Base-by-base conservation (phyloP, 495 filamentous ascomycete species). In the Rhypophila decipiens region DNA sequence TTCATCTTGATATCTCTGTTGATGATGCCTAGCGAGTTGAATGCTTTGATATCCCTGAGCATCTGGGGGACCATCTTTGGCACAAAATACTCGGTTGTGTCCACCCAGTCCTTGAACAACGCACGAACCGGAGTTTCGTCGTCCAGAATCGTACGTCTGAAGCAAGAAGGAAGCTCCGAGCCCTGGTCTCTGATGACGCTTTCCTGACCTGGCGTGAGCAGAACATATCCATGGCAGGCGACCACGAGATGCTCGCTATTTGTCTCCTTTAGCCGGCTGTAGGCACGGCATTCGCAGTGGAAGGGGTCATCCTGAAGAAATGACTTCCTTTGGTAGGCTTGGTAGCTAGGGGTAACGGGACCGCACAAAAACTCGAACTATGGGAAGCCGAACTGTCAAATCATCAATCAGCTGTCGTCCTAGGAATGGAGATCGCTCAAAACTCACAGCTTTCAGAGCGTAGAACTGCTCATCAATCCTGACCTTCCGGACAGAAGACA, bases 191-290 rank as follows among this genome's bases (percentile, higher is more conserved):
- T 7, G 13, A 31, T 33, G 2, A 29, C 24, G 2, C 20, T 3
- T 29, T 44, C 42, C 24, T 44, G 42, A 9, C 19, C 24, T 29
- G 31, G 24, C 10, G 31, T 29, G 8, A 44, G 19, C n/a, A 44
- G 29, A 5, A 44, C 42, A n/a, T 44, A 44, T 8, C 42, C 42
- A 23, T 33, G 35, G n/a, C 42, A 44, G 20, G n/a, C 12, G 5
- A 44, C n/a, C 5, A 21, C 24, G 5, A 44, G 24, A 17, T 44
- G 24, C 24, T 44, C 42, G 24, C 35, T 24, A 29, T 29, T 29
- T 12, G 42, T 17, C 24, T 44, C 42, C 9, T 44, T 24, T 15
- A 44, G 42, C 20, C 42, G 42, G 2, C 42, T 29, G 17, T 33
- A 44, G 42, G 42, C 42, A 3, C 42, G 42, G 15, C 42, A 44